Base-by-base conservation (phyloP, 495 filamentous ascomycete species). In the Wilcoxina mikolae region DNA sequence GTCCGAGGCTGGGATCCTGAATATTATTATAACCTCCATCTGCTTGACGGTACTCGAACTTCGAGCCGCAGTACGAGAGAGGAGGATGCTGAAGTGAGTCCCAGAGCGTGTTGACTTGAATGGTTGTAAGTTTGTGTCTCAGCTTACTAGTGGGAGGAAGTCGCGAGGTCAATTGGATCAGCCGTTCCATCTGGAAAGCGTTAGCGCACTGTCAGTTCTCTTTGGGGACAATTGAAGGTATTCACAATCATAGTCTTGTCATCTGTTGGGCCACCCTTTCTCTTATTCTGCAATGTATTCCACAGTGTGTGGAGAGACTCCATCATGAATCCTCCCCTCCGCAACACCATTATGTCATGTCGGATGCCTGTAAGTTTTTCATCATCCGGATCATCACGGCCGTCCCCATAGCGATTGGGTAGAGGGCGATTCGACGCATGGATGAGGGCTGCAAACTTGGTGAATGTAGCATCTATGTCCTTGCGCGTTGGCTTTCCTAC, bases 101-200 rank as follows among this genome's bases (percentile, higher is more conserved):
- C 82, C 82, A 87, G 4, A 86, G 69, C 23, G 75, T 69, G 28
- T 73, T 74, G 33, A 86, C 70, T 56, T 86, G 78, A 7, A 68
- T 65, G 58, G 78, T 72, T 29, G 79, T 84, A 38, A 85, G 58
- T 4, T 71, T 67, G 26, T 64, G 71, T 15, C 75, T 68, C 39
- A 71, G 67, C 41, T 71, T 71, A 2, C 77, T 82, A 3, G 70
- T 74, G n/a, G 73, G 66, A 0, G 79, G 73, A 3, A 82, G 67
- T 52, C 74, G 75, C 47, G 78, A 73, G 22, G 86, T 84, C 41
- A 89, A 74, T 69, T 85, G 81, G 61, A 86, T 85, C 48, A 82
- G 72, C n/a, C 73, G 73, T 63, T 89, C 84, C 82, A 87, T 87
- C 54, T 66, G 44, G 15, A 35, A 7, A 23, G 33, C 29, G 39